These are phyloP conservation scores for Kodamaea arcana DNA, from an alignment of 1,139 yeast species.

Conservation along the genomic window DNA sequence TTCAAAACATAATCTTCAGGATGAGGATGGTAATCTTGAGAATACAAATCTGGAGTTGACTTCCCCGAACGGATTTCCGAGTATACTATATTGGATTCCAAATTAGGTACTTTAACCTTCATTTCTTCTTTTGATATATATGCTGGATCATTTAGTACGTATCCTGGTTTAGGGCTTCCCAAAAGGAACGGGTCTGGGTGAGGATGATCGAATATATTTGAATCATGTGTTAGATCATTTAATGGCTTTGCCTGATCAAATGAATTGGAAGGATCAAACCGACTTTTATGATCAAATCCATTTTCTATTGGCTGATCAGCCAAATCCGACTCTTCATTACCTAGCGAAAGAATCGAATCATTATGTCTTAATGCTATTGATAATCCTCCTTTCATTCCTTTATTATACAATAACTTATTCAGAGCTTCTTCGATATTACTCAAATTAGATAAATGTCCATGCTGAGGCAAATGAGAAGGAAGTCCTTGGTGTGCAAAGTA, in stretches of 20 bases:
- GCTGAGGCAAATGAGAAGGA: conserved; percentile 43
- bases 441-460: conserved; percentile 1
- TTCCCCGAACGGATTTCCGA: neutral
- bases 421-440: conserved; percentile 4
- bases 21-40: conserved; percentile 1
- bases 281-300: no score
- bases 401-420: conserved; percentile 5
- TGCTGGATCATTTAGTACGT: neutral
- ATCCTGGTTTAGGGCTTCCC: neutral
- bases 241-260: no score
- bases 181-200: neutral
- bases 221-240: no score
- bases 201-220: neutral
- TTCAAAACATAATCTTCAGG: conserved; percentile 10
- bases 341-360: conserved; percentile 36
- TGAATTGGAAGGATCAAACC: no score
- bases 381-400: conserved; percentile 15
- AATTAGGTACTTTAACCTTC: neutral
- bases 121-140: neutral
- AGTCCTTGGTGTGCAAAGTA: conserved; percentile 54
- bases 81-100: neutral
- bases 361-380: conserved; percentile 40
- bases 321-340: conserved; percentile 11
- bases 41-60: conserved; percentile 1
- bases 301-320: conserved; percentile 1